These are phyloP conservation scores for Teratosphaeria gauchensis DNA, from an alignment of 2,329 filamentous ascomycete species.

Conservation along the genomic window DNA sequence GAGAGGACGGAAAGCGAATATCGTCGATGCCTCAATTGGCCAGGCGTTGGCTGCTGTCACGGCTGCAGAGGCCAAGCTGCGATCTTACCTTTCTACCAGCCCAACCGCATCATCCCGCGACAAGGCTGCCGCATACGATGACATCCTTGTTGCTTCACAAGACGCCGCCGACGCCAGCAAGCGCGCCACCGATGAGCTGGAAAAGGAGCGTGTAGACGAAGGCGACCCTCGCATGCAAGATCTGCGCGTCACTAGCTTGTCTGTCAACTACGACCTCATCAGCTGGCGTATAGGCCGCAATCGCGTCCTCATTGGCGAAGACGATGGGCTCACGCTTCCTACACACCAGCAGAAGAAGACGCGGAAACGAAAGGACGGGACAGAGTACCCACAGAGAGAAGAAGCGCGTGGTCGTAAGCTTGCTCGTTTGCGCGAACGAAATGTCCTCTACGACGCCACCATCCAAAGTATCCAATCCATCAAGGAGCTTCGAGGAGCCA, in stretches of 20 bases:
- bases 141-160: constrained; percentile 79
- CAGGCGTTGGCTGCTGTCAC: constrained; percentile 66
- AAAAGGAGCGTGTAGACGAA: constrained; percentile 71
- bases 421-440: constrained; percentile 71
- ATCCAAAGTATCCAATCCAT: constrained; percentile 85
- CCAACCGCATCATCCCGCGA: constrained; percentile 43
- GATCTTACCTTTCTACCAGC: constrained; percentile 36
- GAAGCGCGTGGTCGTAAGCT: constrained; percentile 67
- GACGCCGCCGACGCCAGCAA: constrained; percentile 92
- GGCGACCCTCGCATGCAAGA: constrained; percentile 84
- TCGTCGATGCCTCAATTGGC: constrained; percentile 89
- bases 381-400: constrained; percentile 41
- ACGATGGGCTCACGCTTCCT: constrained; percentile 61
- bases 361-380: constrained; percentile 39
- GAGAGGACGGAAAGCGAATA: constrained; percentile 74
- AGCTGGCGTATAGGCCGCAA: constrained; percentile 94
- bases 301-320: constrained; percentile 70
- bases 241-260: constrained; percentile 82
- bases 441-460: constrained; percentile 83
- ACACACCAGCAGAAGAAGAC: constrained; percentile 39
- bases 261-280: constrained; percentile 87
- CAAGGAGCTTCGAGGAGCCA: constrained; percentile 80
- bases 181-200: constrained; percentile 81
- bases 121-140: constrained; percentile 79
- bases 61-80: constrained; percentile 43